A percentile compares a stretch with the other conserved stretches of the same genome.
Evolutionary conservation across 495 filamentous ascomycete species (phyloP).

Genomic region (Massariosphaeria phaeospora): DNA sequence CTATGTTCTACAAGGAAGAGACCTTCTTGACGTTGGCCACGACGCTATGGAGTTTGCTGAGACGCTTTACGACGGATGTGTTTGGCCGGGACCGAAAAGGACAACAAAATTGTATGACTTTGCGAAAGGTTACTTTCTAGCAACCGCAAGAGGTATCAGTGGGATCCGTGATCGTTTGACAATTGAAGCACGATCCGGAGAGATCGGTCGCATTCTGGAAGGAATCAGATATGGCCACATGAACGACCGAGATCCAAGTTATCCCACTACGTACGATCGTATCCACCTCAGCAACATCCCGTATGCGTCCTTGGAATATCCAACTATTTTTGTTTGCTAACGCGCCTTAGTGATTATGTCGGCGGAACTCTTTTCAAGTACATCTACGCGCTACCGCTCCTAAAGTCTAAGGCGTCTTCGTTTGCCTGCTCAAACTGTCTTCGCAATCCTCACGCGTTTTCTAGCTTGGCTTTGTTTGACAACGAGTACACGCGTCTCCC

Average conservation of each 20-base stretch:
- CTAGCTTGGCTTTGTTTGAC: no score
- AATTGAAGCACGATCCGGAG: background rate
- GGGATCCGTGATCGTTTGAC: background rate
- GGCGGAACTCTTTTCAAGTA: background rate
- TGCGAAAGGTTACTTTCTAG: no score
- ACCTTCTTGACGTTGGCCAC: background rate
- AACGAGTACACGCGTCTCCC: no score
- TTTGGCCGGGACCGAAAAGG: background rate
- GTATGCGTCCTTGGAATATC: background rate
- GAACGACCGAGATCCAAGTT: background rate
- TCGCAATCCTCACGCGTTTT: no score
- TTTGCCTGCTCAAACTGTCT: no score
- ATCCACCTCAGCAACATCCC: background rate
- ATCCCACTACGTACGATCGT: background rate
- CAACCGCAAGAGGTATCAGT: background rate
- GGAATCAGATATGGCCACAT: background rate
- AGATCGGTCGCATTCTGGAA: background rate
- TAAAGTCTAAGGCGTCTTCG: no score
- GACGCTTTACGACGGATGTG: background rate
- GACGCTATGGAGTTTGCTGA: background rate
- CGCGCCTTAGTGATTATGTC: background rate
- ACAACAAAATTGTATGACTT: background rate
- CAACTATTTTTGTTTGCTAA: background rate
- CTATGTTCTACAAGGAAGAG: background rate
- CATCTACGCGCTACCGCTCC: no score